Evolutionary conservation across 2,329 filamentous ascomycete genomes (phyloP).

Genomic region (Talaromyces sp.): DNA sequence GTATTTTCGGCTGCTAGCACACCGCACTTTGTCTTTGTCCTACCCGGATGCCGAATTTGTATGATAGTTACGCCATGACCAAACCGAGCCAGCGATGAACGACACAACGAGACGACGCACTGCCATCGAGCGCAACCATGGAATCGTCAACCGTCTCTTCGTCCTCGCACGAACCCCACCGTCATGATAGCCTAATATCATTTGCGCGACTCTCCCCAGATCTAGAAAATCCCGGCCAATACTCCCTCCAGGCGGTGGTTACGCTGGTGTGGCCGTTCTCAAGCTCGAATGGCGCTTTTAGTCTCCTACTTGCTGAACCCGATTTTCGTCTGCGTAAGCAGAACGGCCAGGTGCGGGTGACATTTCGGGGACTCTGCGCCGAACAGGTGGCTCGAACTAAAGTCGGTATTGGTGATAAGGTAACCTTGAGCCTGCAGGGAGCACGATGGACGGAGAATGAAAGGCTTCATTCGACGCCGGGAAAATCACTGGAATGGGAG

Average conservation of each 20-base stretch:
- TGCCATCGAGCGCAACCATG: constrained; percentile 21
- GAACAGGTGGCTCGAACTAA: constrained; percentile 62
- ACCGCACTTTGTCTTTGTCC: background rate
- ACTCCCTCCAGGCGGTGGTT: constrained; percentile 62
- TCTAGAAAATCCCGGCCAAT: constrained; percentile 20
- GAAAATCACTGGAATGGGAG: constrained; percentile 55
- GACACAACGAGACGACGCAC: background rate
- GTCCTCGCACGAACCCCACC: constrained; percentile 18
- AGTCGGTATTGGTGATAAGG: constrained; percentile 72
- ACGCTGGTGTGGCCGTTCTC: constrained; percentile 92
- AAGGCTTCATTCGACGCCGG: constrained; percentile 49
- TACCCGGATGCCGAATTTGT: constrained; percentile 5
- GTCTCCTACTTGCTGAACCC: constrained; percentile 77
- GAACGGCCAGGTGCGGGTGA: constrained; percentile 75
- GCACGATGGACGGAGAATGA: constrained; percentile 59
- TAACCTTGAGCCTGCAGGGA: constrained; percentile 66
- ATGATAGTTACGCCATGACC: constrained; percentile 4
- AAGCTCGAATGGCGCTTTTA: constrained; percentile 66
- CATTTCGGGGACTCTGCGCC: constrained; percentile 68
- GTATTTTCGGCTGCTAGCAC: background rate
- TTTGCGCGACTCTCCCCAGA: constrained; percentile 40
- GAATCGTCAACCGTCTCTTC: constrained; percentile 20
- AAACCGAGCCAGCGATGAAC: constrained; percentile 7
- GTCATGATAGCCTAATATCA: constrained; percentile 25
- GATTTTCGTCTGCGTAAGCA: constrained; percentile 74